Percentiles rank a stretch among this genome's conserved stretches.
phyloP scores from a whole-genome alignment of 2,329 filamentous ascomycete species.

The Coniochaeta sp. region DNA sequence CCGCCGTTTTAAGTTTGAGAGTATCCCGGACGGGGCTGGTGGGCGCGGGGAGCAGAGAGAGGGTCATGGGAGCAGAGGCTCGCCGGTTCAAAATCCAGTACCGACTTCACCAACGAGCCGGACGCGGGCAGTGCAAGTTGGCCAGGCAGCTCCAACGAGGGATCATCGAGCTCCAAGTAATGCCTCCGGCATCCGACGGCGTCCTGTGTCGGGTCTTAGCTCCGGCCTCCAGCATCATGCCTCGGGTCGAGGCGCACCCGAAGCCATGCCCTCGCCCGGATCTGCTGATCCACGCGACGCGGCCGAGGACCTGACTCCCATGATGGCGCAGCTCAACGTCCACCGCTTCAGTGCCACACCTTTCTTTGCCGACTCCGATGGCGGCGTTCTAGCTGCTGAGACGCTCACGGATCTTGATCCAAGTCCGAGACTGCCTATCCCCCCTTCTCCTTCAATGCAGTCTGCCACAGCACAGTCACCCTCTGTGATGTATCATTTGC shows the following conservation, averaged over 20 bases:
- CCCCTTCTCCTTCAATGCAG: not conserved
- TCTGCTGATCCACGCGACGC: not conserved
- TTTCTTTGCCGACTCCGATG: conserved; percentile 15
- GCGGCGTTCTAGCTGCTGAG: conserved; percentile 16
- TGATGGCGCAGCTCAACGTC: conserved; percentile 13
- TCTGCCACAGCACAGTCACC: not conserved
- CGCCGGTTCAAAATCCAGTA: not conserved
- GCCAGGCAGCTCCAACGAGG: not conserved
- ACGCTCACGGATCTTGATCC: conserved; percentile 14
- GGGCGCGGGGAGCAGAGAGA: not conserved
- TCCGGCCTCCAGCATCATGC: not conserved
- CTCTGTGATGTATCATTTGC: not conserved
- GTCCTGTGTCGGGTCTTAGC: not conserved
- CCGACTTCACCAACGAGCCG: not conserved
- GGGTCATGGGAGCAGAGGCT: not conserved
- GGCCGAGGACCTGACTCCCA: conserved; percentile 2
- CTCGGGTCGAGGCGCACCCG: not conserved
- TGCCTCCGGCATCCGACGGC: not conserved
- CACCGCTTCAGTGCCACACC: conserved; percentile 14
- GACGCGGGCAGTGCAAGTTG: not conserved
- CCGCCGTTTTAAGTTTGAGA: conserved; percentile 17
- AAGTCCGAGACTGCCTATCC: conserved; percentile 4
- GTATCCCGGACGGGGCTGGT: conserved; percentile 9
- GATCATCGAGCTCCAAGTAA: not conserved
- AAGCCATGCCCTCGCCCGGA: not conserved